Conservation (phyloP, 768 basidiomycete species). For the Boletus reticuloceps region DNA sequence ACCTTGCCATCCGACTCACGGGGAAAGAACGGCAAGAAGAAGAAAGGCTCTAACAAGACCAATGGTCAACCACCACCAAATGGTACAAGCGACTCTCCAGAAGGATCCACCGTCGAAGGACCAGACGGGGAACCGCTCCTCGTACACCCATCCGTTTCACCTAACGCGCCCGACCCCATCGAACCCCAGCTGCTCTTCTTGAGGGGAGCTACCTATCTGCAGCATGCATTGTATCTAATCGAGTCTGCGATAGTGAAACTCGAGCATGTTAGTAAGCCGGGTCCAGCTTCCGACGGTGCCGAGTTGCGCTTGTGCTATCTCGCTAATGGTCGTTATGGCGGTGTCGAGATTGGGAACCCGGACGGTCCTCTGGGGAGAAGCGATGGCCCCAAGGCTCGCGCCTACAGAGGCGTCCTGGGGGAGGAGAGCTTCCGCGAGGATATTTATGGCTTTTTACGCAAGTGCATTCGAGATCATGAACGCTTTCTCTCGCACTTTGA, state of each 20-base stretch:
- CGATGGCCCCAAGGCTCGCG: constrained; percentile 56
- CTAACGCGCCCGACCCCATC: constrained; percentile 82
- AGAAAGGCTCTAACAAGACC: constrained; percentile 44
- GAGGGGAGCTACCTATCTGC: constrained; percentile 79
- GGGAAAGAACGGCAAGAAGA: constrained; percentile 53
- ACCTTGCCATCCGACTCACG: constrained; percentile 35
- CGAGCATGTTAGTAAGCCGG: constrained; percentile 62
- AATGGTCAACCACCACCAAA: constrained; percentile 68
- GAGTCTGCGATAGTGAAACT: constrained; percentile 69
- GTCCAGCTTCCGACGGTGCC: constrained; percentile 56
- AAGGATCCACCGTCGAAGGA: constrained; percentile 41
- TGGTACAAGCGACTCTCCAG: constrained; percentile 54
- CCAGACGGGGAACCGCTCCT: constrained; percentile 49
- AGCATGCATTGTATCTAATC: constrained; percentile 72
- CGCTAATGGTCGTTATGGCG: constrained; percentile 75
- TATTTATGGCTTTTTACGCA: constrained; percentile 58
- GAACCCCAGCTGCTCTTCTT: constrained; percentile 84
- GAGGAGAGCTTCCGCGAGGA: constrained; percentile 58
- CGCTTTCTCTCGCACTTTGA: constrained; percentile 83
- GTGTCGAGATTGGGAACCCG: constrained; percentile 78
- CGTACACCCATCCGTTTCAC: constrained; percentile 70
- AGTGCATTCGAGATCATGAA: constrained; percentile 81
- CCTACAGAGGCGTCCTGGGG: constrained; percentile 61
- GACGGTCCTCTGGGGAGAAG: constrained; percentile 70
- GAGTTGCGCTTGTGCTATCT: constrained; percentile 79